phyloP scores from a whole-genome alignment of 106 monocot species.

The Acorus gramineus region DNA sequence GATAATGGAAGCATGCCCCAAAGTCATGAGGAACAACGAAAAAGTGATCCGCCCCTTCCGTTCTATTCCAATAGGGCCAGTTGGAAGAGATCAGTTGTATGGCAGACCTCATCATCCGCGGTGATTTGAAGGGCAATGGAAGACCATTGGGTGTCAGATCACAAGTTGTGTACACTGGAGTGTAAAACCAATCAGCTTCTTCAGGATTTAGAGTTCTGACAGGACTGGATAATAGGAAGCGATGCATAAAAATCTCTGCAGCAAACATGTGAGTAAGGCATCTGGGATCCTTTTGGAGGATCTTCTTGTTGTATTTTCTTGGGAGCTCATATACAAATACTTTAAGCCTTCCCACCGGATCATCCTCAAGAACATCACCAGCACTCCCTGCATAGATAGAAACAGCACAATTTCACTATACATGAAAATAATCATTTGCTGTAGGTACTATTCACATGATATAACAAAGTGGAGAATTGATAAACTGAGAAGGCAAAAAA shows the following conservation, averaged over 20 bases:
- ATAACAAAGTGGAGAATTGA: too few relatives aligned
- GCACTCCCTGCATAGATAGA: slow-evolving; percentile 30
- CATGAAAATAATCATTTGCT: too few relatives aligned
- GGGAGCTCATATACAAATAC: slow-evolving; percentile 56
- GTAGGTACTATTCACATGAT: too few relatives aligned
- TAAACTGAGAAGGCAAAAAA: too few relatives aligned
- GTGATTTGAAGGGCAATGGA: slow-evolving; percentile 53
- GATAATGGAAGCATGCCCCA: slow-evolving; percentile 65
- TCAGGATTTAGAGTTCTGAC: slow-evolving; percentile 56
- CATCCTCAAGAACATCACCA: slow-evolving; percentile 56
- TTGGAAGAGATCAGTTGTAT: slow-evolving; percentile 47
- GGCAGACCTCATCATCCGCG: slow-evolving; percentile 65
- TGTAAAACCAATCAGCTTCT: slow-evolving; percentile 72
- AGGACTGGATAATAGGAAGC: slow-evolving; percentile 49
- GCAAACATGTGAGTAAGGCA: slow-evolving; percentile 70
- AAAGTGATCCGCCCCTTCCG: slow-evolving; percentile 59
- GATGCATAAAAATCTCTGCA: slow-evolving; percentile 60
- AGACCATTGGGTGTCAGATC: slow-evolving; percentile 55
- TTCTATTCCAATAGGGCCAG: slow-evolving; percentile 66
- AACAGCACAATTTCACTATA: too few relatives aligned
- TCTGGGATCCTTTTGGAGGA: slow-evolving; percentile 40
- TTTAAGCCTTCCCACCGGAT: slow-evolving; percentile 52
- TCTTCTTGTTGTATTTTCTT: slow-evolving; percentile 57
- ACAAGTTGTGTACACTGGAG: slow-evolving; percentile 58
- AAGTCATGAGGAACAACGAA: slow-evolving; percentile 68